Percentiles rank a stretch among this genome's conserved stretches.
phyloP scores from a whole-genome alignment of 2,329 filamentous ascomycete species.

The Beauveria australis region DNA sequence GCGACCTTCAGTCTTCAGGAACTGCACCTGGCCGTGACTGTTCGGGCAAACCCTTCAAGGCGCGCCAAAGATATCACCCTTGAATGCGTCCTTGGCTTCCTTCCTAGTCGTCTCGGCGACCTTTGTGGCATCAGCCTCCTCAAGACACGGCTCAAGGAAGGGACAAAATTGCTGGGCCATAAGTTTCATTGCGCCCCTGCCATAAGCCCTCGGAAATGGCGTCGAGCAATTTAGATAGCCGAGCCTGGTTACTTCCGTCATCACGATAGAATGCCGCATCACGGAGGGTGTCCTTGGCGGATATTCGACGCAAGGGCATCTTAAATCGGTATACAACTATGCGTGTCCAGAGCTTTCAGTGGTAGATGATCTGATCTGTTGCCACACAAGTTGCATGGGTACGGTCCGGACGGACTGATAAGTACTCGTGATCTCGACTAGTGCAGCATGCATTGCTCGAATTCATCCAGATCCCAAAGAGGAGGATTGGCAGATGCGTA shows the following conservation, averaged over 20 bases:
- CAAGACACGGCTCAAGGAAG: slow-evolving; percentile 20
- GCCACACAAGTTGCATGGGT: neutral
- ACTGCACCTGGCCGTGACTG: slow-evolving; percentile 21
- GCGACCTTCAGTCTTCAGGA: slow-evolving; percentile 31
- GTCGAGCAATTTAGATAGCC: slow-evolving; percentile 23
- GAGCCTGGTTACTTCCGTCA: slow-evolving; percentile 18
- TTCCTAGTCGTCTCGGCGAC: slow-evolving; percentile 20
- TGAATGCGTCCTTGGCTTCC: slow-evolving; percentile 27
- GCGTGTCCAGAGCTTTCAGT: slow-evolving; percentile 26
- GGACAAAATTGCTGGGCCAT: slow-evolving; percentile 20
- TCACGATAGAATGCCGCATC: slow-evolving; percentile 26
- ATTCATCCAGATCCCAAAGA: slow-evolving; percentile 30
- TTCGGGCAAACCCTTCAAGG: slow-evolving; percentile 31
- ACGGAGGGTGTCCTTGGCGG: slow-evolving; percentile 26
- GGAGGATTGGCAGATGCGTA: slow-evolving; percentile 27
- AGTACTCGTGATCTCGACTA: slow-evolving; percentile 29
- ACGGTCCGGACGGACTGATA: neutral
- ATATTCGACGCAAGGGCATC: slow-evolving; percentile 23
- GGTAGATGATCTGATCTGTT: slow-evolving; percentile 25
- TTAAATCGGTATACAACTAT: slow-evolving; percentile 27
- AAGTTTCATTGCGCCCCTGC: slow-evolving; percentile 21
- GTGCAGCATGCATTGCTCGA: slow-evolving; percentile 27
- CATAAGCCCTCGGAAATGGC: slow-evolving; percentile 26
- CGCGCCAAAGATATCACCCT: slow-evolving; percentile 28
- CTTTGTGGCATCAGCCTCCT: slow-evolving; percentile 18